Evolutionary conservation across 2,329 filamentous ascomycete genomes (phyloP), one percentile per base, ranked within the genome.

Genomic region (Cryphonectria carpinicola): DNA sequence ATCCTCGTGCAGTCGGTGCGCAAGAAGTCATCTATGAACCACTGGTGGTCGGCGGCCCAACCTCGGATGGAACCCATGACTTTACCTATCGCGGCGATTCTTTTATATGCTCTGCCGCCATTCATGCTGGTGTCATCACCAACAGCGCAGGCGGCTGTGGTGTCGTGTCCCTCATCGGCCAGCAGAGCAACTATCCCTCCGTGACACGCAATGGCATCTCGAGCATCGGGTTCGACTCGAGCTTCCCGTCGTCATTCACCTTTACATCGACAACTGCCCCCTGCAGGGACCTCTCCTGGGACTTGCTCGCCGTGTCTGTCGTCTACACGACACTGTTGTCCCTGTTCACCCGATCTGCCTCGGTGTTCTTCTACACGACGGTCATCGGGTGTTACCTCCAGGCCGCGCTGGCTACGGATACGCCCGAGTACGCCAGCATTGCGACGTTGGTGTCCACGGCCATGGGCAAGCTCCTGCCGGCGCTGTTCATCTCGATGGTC

Each of bases 161-260:
- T 2, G 65, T 68, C 8, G 70, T 72, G 19, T 67, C 68, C 28
- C 65, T 72, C 35, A 67, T 65, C 22, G 70, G 70, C 37, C 68
- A 72, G 46, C 70, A 65, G 65, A 67, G 52, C 19, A 43, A 65
- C 49, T 72, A 65, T 86, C 86, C 39, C 84, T 86, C 68, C 82
- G 81, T 72, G 49, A 61, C 60, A 4, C 70, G 61, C 8, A 82
- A 91, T 74, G 89, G 88, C 17, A 90, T 94, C 70, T 80, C 81
- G 35, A 92, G 90, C 39, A 84, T 89, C 67, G 83, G 79, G 3
- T 94, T 94, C 75, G 86, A 90, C 65, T 91, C 90, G 0, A 89
- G 88, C 52, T 94, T 94, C 76, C 92, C 92, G 1, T 89, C 89
- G 68, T 88, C 91, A 0, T 94, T 91, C 78, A 86, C 86, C 46